Base-by-base conservation (phyloP, 345 rosid genomes). In the Ceriops zippeliana region DNA sequence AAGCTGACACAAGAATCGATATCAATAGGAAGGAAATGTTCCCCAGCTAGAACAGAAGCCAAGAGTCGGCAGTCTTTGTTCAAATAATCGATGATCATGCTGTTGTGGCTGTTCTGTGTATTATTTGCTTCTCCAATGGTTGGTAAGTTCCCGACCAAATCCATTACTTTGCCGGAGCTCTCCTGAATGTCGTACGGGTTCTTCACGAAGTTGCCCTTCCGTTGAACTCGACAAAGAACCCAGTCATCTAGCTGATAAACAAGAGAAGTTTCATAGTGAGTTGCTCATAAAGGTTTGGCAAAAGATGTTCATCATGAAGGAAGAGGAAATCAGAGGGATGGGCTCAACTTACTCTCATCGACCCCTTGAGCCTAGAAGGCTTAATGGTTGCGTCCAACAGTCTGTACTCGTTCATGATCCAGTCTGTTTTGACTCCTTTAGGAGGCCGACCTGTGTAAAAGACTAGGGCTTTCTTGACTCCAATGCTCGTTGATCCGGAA, bases 391-490 rank as follows among this genome's bases (percentile, higher is more conserved):
- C 31, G 66, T 85, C 86, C 0, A 66, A 61, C 51, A 85, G 57
- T 62, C 89, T 81, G 30, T 85, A 85, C 62, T 85, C 89, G 26
- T 73, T 75, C 89, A 85, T 85, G 72, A 75, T 73, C 89, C 89
- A 85, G 2, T 80, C 85, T 4, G 89, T 85, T 83, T 83, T 83
- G 37, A 53, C 67, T 26, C 85, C 86, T 77, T 74, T 81, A 0
- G 80, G 82, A 49, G 86, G 85, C 9, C 83, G 76, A 11, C 89
- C 86, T 20, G 56, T 34, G 77, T 83, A 79, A 64, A 85, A 85
- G 1, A 85, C 89, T 34, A 85, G 63, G 27, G 80, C 82, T 76
- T 85, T 85, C 73, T 82, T 85, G 51, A 85, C 85, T 57, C 86
- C 85, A 20, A 90, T 88, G 75, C 74, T 79, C 78, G 63, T 77